Evolutionary conservation across 768 basidiomycete species (phyloP), one percentile per base, ranked within the genome.

Genomic region (Mycena alexandri): DNA sequence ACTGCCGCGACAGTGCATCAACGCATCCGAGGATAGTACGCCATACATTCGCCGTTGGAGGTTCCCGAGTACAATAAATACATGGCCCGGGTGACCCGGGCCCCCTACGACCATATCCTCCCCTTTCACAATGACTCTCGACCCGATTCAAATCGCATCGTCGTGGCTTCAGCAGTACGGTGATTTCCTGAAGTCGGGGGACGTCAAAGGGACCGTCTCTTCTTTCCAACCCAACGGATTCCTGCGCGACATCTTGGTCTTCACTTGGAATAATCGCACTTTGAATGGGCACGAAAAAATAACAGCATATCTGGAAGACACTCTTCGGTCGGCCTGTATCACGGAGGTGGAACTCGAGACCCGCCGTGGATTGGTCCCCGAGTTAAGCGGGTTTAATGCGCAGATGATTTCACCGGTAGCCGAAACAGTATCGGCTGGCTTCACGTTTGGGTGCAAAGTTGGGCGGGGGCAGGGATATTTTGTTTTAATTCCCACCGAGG

Each of bases 221-320:
- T 69, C 66, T 12, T 80, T 84, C 70, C 75, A 78, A 74, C 43
- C 70, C 75, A 77, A 74, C 43, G 83, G 81, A 12, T 83, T 78
- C 77, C 76, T 83, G 11, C 41, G 85, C 50, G 50, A 51, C 65
- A 56, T 81, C 47, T 77, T 84, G 56, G 75, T 78, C 13, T 81
- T 86, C 70, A 78, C 78, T 6, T 85, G 84, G 83, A 75, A 82
- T 68, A 76, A 75, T 38, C 79, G 82, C 17, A 66, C 81, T 2
- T 74, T 84, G 24, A 51, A 29, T 16, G 50, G 50, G 0, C 50
- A 51, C 50, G 29, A 51, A 33, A 33, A 51, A 63, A 81, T 84
- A 25, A 47, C 71, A 1, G 46, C 70, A 2, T 82, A 81, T 59
- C 75, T 84, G 10, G 25, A 54, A 3, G 62, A 71, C 21, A 68